Evolutionary conservation across 805 yeast species (phyloP).

Genomic region (Candida corydali): DNA sequence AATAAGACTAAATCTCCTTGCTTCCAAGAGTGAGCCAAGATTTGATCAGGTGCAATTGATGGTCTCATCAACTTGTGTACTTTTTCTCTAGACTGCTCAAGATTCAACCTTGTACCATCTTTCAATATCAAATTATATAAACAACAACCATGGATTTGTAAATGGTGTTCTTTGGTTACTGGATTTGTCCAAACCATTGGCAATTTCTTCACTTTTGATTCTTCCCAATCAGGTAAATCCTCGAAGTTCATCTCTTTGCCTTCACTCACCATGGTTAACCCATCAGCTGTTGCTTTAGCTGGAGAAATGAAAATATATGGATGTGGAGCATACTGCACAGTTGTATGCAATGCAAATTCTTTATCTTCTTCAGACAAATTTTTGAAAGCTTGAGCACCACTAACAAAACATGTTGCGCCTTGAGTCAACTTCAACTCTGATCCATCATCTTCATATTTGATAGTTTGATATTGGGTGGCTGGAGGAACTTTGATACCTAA

Average conservation of each 20-base stretch:
- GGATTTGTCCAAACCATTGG: constrained; percentile 95
- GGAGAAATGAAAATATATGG: constrained; percentile 83
- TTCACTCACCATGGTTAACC: constrained; percentile 80
- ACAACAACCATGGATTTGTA: constrained; percentile 89
- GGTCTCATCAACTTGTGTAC: constrained; percentile 80
- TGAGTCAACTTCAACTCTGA: constrained; percentile 66
- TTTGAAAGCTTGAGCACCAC: constrained; percentile 78
- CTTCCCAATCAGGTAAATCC: constrained; percentile 81
- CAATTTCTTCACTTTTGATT: constrained; percentile 64
- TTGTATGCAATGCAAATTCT: constrained; percentile 69
- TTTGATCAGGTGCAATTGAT: constrained; percentile 66
- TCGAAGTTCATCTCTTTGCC: constrained; percentile 65
- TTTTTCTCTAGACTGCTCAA: constrained; percentile 70
- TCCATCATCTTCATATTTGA: constrained; percentile 56
- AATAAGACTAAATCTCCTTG: constrained; percentile 84
- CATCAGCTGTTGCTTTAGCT: constrained; percentile 80
- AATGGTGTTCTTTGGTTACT: constrained; percentile 73
- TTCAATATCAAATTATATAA: constrained; percentile 57
- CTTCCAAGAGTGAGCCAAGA: constrained; percentile 80
- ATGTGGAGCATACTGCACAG: constrained; percentile 86
- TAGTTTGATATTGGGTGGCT: constrained; percentile 54
- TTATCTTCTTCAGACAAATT: constrained; percentile 65
- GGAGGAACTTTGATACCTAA: constrained; percentile 81
- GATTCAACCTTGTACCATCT: constrained; percentile 52
- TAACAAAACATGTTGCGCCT: constrained; percentile 87